Base-by-base conservation (phyloP, 805 yeast genomes). In the Wickerhamomyces queroliae region DNA sequence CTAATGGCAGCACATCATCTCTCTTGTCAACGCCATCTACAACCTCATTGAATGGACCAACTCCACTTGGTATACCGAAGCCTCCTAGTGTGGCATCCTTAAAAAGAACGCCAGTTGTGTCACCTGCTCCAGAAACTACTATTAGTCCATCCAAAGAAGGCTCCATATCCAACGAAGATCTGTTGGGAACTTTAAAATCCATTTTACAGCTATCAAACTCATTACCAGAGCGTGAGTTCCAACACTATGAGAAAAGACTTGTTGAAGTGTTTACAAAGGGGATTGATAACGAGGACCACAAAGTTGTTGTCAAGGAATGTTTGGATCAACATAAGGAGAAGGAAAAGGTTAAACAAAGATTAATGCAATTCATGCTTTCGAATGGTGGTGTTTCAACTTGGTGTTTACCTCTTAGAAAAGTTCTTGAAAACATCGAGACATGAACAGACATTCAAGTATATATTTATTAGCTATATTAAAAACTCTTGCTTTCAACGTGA, bases 351-450 rank as follows among this genome's bases (percentile, higher is more conserved):
- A 67, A 66, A 40, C 58, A 50, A 41, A 52, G 47, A 36, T 64
- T 64, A 37, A 69, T 64, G 23, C 62, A 70, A 23, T 80, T 76
- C 65, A 77, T 80, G 76, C 63, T 80, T 61, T 49, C 61, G 2
- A 76, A 78, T 48, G 70, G 68, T 32, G 79, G 83, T 1, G 73
- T 76, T 10, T 67, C 77, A 37, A 58, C 61, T 19, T 84, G 95
- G 95, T 76, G 84, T 44, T 67, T 76, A 20, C 83, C 90, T 4
- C 63, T 84, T 38, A 70, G 80, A 37, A 79, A 79, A 53, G 56
- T 82, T 4, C 48, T 76, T 13, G 76, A 73, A 39, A 62, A 61
- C 39, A 46, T 44, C 5, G 36, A 36, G 12, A 28, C n/a, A 28
- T 34, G 16, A 26, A 15, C 20, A 7, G n/a, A n/a, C n/a, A n/a